Evolutionary conservation across 768 basidiomycete genomes (phyloP).

Genomic region (Boletus sp.): DNA sequence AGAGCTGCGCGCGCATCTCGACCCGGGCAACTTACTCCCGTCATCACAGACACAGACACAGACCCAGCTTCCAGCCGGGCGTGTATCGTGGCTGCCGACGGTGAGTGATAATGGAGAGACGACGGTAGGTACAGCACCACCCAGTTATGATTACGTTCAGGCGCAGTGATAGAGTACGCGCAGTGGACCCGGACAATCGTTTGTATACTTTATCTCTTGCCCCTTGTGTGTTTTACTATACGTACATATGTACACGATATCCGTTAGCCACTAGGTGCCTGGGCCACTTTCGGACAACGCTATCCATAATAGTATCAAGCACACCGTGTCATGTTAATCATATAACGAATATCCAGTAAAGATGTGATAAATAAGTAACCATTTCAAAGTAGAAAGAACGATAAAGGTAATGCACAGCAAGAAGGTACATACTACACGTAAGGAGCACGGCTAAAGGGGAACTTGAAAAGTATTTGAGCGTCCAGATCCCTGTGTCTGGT

Average conservation of each 20-base stretch:
- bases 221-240: background rate
- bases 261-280: background rate
- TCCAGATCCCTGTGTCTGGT: background rate
- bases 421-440: background rate
- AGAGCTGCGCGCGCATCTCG: conserved; percentile 8
- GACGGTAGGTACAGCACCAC: conserved; percentile 25
- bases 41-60: background rate
- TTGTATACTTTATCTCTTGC: background rate
- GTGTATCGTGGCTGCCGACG: conserved; percentile 36
- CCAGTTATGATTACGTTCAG: conserved; percentile 22
- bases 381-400: background rate
- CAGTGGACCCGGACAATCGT: background rate
- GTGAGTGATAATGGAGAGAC: conserved; percentile 34
- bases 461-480: no score
- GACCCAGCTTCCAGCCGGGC: background rate
- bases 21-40: background rate
- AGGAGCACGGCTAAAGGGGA: background rate
- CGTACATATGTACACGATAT: background rate
- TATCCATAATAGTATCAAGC: background rate
- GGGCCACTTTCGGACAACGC: background rate
- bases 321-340: background rate
- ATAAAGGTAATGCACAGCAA: background rate
- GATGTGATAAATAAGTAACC: no score
- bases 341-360: background rate
- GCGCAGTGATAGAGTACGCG: background rate